Conservation (phyloP, 1,284 basidiomycete species). For the Pseudozyma thailandica region DNA sequence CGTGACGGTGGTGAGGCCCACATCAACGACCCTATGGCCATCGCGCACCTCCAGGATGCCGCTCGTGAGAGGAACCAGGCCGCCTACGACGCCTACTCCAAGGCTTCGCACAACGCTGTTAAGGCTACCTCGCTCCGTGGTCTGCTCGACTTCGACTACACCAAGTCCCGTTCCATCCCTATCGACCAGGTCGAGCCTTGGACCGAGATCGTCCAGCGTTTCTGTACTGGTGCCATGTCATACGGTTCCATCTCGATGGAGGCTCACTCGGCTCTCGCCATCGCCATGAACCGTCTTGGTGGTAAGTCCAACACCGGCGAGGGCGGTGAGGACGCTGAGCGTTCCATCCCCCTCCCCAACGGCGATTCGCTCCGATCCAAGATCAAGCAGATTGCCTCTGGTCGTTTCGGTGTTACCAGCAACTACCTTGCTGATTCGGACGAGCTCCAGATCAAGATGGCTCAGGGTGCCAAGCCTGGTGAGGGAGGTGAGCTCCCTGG, state of each 20-base stretch:
- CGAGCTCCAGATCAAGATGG: constrained; percentile 67
- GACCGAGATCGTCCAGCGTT: constrained; percentile 67
- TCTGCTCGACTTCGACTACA: constrained; percentile 62
- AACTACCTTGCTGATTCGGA: constrained; percentile 65
- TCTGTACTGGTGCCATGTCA: constrained; percentile 67
- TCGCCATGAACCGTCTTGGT: constrained; percentile 66
- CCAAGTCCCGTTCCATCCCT: constrained; percentile 60
- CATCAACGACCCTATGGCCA: constrained; percentile 64
- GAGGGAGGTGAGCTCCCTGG: constrained; percentile 66
- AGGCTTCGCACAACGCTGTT: constrained; percentile 60
- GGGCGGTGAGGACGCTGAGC: constrained; percentile 66
- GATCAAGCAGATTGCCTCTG: constrained; percentile 67
- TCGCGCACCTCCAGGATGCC: constrained; percentile 65
- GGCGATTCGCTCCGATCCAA: constrained; percentile 66
- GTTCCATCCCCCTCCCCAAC: constrained; percentile 65
- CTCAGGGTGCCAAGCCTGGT: constrained; percentile 66
- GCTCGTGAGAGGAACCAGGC: constrained; percentile 63
- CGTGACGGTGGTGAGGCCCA: constrained; percentile 65
- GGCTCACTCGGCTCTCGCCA: constrained; percentile 63
- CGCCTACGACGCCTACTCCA: constrained; percentile 62
- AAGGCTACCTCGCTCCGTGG: constrained; percentile 63
- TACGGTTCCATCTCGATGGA: constrained; percentile 67
- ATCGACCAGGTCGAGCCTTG: constrained; percentile 67
- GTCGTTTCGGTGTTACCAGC: constrained; percentile 64
- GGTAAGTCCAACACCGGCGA: constrained; percentile 67